A percentile compares a stretch with the other conserved stretches of the same genome.
phyloP scores from a whole-genome alignment of 306 rosid species.

The Arachis hypogaea region DNA sequence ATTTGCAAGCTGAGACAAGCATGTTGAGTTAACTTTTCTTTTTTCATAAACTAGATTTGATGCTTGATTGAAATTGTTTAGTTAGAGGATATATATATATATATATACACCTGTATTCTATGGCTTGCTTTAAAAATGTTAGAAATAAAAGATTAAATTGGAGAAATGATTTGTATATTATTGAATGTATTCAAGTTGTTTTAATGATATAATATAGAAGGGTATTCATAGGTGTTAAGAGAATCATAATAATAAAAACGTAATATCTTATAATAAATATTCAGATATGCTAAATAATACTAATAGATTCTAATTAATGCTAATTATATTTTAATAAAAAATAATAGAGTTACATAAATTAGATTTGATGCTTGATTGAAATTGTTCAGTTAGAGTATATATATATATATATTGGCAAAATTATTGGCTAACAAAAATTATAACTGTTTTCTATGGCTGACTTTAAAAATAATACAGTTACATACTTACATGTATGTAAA shows the following conservation, averaged over 20 bases:
- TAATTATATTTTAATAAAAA: too few relatives aligned
- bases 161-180: too few relatives aligned
- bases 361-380: slow-evolving; percentile 32
- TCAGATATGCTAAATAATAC: too few relatives aligned
- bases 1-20: slow-evolving; percentile 40
- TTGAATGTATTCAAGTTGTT: too few relatives aligned
- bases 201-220: too few relatives aligned
- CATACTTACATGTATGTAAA: background rate
- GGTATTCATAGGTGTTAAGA: too few relatives aligned
- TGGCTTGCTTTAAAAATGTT: background rate
- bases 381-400: background rate
- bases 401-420: background rate
- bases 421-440: background rate
- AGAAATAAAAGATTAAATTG: background rate
- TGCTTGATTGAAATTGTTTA: slow-evolving; percentile 17
- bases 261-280: too few relatives aligned
- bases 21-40: slow-evolving; percentile 25
- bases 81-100: background rate
- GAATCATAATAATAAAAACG: too few relatives aligned
- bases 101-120: background rate
- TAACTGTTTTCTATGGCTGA: background rate
- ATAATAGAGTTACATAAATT: background rate
- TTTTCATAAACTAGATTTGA: slow-evolving; percentile 15
- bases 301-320: too few relatives aligned
- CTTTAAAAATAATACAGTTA: slow-evolving; percentile 4